Evolutionary conservation across 2,329 filamentous ascomycete species (phyloP).

Genomic region (Hymenoscyphus fraxineus): DNA sequence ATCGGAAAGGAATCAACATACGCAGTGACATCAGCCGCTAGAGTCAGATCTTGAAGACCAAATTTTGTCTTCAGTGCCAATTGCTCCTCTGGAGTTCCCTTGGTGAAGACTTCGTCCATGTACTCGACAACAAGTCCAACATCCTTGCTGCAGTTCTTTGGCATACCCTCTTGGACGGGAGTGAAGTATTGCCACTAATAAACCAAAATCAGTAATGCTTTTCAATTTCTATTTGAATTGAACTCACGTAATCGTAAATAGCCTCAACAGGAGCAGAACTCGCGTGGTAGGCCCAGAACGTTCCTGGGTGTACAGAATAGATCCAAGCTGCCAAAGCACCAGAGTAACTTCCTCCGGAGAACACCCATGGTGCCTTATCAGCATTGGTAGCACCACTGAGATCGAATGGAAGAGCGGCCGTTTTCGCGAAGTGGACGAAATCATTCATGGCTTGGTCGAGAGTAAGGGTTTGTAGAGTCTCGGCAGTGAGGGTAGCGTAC

Average conservation of each 20-base stretch:
- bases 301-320: slow-evolving; percentile 48
- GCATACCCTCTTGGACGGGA: slow-evolving; percentile 55
- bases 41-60: slow-evolving; percentile 46
- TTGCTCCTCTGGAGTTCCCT: slow-evolving; percentile 42
- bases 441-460: slow-evolving; percentile 52
- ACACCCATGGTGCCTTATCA: slow-evolving; percentile 52
- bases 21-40: slow-evolving; percentile 38
- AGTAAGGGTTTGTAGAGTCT: slow-evolving; percentile 39
- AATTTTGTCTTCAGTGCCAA: slow-evolving; percentile 49
- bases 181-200: slow-evolving; percentile 52
- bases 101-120: slow-evolving; percentile 46
- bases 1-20: slow-evolving; percentile 15
- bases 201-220: slow-evolving; percentile 4
- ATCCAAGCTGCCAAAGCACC: slow-evolving; percentile 55
- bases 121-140: slow-evolving; percentile 49
- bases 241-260: slow-evolving; percentile 47
- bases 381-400: slow-evolving; percentile 45
- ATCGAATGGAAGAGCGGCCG: slow-evolving; percentile 51
- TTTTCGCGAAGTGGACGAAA: slow-evolving; percentile 51
- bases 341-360: slow-evolving; percentile 53
- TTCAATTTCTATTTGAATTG: not conserved
- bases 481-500: slow-evolving; percentile 46
- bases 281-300: slow-evolving; percentile 58
- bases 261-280: slow-evolving; percentile 54
- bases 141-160: slow-evolving; percentile 54